Evolutionary conservation across 441 rosid species (phyloP).

Genomic region (Biscutella laevigata): DNA sequence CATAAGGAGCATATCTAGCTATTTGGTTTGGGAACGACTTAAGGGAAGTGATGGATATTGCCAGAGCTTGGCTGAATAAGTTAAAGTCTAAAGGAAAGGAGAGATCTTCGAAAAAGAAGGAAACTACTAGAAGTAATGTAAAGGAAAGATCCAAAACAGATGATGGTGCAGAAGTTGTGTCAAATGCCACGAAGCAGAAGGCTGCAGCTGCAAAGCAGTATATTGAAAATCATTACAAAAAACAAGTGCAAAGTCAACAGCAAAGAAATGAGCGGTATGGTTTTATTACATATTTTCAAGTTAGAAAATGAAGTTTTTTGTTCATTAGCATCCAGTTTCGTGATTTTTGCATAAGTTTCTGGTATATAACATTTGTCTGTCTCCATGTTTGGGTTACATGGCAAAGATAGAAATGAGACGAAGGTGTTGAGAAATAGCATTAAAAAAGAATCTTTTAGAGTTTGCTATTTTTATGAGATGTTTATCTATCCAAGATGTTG

Average conservation of each 20-base stretch:
- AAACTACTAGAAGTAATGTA: slow-evolving; percentile 37
- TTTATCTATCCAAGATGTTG: no score
- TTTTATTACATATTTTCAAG: no score
- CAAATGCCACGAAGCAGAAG: slow-evolving; percentile 79
- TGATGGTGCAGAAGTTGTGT: slow-evolving; percentile 66
- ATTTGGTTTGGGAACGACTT: slow-evolving; percentile 5
- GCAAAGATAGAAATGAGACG: no score
- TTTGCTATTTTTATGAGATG: no score
- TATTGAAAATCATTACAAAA: slow-evolving; percentile 88
- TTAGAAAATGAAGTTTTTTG: no score
- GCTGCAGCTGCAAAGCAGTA: slow-evolving; percentile 90
- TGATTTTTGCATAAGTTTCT: no score
- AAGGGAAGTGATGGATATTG: slow-evolving; percentile 44
- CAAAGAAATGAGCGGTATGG: slow-evolving; percentile 87
- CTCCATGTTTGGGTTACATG: no score
- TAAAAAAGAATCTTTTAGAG: no score
- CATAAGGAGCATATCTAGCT: not conserved
- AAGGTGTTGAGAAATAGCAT: no score
- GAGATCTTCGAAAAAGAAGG: slow-evolving; percentile 64
- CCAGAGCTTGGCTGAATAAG: slow-evolving; percentile 66
- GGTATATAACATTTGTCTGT: no score
- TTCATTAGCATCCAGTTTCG: no score
- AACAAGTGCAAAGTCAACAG: slow-evolving; percentile 78
- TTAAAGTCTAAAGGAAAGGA: slow-evolving; percentile 55
- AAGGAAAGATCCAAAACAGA: slow-evolving; percentile 51